phyloP scores from a whole-genome alignment of 164 flowering plant species.

The Chimonanthus salicifolius region DNA sequence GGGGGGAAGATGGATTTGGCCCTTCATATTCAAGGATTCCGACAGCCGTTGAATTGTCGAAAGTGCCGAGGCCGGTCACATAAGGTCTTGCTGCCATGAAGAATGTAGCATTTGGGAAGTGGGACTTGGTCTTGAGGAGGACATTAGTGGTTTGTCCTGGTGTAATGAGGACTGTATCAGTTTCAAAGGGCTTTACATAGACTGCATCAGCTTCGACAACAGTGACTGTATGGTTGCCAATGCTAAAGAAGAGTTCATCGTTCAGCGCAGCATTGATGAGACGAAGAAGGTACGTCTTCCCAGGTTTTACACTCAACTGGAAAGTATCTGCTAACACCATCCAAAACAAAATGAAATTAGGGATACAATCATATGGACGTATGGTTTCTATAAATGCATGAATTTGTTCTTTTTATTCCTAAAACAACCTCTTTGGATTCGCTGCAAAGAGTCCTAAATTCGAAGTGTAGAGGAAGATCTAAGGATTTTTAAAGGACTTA shows the following conservation, averaged over 20 bases:
- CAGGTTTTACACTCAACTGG: slow-evolving; percentile 42
- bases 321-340: slow-evolving; percentile 30
- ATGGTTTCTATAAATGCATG: no score
- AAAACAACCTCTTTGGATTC: no score
- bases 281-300: slow-evolving; percentile 50
- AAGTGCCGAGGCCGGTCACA: slow-evolving; percentile 35
- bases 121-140: slow-evolving; percentile 33
- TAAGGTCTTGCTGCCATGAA: slow-evolving; percentile 48
- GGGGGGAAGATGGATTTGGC: slow-evolving; percentile 7
- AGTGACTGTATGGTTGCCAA: slow-evolving; percentile 45
- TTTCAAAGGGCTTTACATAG: slow-evolving; percentile 46
- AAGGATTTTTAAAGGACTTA: no score
- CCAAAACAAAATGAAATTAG: background rate
- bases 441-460: no score
- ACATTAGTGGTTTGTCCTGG: slow-evolving; percentile 57
- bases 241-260: slow-evolving; percentile 55
- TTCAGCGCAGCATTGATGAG: slow-evolving; percentile 57
- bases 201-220: slow-evolving; percentile 53
- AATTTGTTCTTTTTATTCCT: no score
- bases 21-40: slow-evolving; percentile 40
- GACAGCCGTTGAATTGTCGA: slow-evolving; percentile 46
- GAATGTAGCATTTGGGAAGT: slow-evolving; percentile 33
- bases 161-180: slow-evolving; percentile 23
- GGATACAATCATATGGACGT: background rate
- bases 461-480: no score